phyloP scores from a whole-genome alignment of 1,284 basidiomycete species.

The Microstroma glucosiphilum region DNA sequence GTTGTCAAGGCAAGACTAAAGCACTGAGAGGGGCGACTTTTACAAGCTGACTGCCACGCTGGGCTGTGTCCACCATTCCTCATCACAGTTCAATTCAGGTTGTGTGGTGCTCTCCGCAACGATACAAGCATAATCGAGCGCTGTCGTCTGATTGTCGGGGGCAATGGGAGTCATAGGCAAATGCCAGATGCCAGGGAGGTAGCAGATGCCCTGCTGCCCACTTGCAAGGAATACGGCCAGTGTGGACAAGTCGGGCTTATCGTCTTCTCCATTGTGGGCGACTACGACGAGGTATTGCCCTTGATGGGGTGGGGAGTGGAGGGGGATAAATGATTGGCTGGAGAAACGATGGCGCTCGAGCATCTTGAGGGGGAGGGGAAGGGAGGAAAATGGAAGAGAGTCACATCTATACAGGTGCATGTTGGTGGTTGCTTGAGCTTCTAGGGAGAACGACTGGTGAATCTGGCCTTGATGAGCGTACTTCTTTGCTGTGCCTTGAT shows the following conservation, averaged over 20 bases:
- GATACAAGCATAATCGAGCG: conserved; percentile 43
- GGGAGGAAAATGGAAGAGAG: neutral
- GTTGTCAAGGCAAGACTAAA: no score
- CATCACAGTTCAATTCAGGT: conserved; percentile 28
- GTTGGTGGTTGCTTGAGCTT: conserved; percentile 26
- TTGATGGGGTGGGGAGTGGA: conserved; percentile 20
- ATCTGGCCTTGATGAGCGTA: conserved; percentile 28
- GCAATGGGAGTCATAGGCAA: conserved; percentile 42
- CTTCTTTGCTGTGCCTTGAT: conserved; percentile 44
- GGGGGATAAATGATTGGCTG: conserved; percentile 40
- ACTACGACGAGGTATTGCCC: conserved; percentile 43
- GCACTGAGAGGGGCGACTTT: no score
- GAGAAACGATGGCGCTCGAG: conserved; percentile 44
- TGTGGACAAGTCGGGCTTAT: conserved; percentile 36
- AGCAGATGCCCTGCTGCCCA: conserved; percentile 37
- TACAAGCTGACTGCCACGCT: conserved; percentile 6
- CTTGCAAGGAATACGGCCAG: conserved; percentile 31
- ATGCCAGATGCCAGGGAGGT: conserved; percentile 42
- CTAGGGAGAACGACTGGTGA: conserved; percentile 22
- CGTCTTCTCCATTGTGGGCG: conserved; percentile 33
- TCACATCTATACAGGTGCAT: conserved; percentile 42
- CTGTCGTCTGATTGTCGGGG: conserved; percentile 1
- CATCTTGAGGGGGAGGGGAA: conserved; percentile 37
- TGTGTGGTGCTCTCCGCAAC: conserved; percentile 31
- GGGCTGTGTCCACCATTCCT: conserved; percentile 26